Conservation (phyloP, 768 basidiomycete genomes). For the Kwoniella mangroviensis region DNA sequence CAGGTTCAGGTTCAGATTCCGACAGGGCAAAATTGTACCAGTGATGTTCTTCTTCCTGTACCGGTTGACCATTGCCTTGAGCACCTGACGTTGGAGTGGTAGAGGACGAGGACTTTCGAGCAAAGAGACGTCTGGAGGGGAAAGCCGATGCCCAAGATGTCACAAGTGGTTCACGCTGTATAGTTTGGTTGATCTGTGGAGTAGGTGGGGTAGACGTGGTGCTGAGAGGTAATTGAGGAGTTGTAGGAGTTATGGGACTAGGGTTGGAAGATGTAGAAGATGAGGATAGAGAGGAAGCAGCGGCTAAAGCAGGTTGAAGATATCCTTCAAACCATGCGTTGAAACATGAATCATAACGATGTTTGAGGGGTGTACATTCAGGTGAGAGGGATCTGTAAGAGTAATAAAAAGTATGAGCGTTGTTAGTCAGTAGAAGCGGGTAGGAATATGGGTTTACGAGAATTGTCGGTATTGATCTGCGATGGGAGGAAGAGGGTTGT, state of each 20-base stretch:
- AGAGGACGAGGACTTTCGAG: background rate
- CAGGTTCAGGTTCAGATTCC: constrained; percentile 15
- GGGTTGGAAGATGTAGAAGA: constrained; percentile 55
- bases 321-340: constrained; percentile 98
- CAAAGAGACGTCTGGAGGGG: constrained; percentile 11
- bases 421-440: too few relatives aligned
- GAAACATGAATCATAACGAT: constrained; percentile 90
- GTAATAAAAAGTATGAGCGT: too few relatives aligned
- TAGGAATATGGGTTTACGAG: too few relatives aligned
- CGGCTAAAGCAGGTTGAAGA: constrained; percentile 68
- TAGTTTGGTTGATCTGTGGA: background rate
- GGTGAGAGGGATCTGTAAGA: constrained; percentile 67
- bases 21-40: constrained; percentile 14
- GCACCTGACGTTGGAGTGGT: background rate
- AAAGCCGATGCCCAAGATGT: constrained; percentile 31
- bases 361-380: constrained; percentile 88
- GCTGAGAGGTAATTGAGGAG: constrained; percentile 19
- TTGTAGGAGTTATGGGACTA: constrained; percentile 9
- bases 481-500: background rate
- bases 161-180: constrained; percentile 13
- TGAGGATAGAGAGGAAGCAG: constrained; percentile 56
- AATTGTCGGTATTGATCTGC: background rate
- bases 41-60: constrained; percentile 4
- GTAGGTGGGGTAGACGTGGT: background rate
- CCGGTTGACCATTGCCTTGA: background rate